Conservation (phyloP, 1,139 yeast genomes). For the Nakaseomyces delphensis region DNA sequence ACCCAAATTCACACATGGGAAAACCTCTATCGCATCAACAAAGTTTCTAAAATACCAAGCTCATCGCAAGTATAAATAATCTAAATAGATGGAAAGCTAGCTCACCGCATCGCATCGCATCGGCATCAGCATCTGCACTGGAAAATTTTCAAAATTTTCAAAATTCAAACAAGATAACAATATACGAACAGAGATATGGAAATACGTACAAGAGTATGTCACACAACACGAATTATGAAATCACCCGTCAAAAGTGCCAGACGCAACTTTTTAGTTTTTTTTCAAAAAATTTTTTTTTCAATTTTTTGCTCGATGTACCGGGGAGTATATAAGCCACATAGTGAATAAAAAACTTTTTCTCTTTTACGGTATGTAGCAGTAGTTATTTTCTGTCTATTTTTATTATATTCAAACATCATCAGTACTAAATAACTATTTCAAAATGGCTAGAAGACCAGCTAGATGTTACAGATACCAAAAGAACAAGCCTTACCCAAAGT, state of each 20-base stretch:
- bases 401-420: not conserved
- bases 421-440: slow-evolving; percentile 30
- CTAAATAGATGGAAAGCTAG: not conserved
- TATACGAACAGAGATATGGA: not conserved
- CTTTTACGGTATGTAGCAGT: not conserved
- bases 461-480: slow-evolving; percentile 99
- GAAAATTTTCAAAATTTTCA: not conserved
- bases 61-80: no score
- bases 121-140: no score
- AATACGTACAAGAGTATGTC: not conserved
- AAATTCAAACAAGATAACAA: not conserved
- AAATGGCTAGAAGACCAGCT: slow-evolving; percentile 99
- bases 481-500: slow-evolving; percentile 99
- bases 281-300: slow-evolving; percentile 1
- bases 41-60: no score
- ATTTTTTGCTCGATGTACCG: not conserved
- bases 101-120: slow-evolving; percentile 1
- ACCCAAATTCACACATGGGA: no score
- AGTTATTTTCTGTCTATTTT: not conserved
- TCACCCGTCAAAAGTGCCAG: not conserved
- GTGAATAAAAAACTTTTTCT: not conserved
- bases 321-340: not conserved
- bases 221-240: not conserved
- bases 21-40: no score
- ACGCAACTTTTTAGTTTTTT: slow-evolving; percentile 4